phyloP scores from a whole-genome alignment of 2,329 filamentous ascomycete genomes.

The Fusarium longipes region DNA sequence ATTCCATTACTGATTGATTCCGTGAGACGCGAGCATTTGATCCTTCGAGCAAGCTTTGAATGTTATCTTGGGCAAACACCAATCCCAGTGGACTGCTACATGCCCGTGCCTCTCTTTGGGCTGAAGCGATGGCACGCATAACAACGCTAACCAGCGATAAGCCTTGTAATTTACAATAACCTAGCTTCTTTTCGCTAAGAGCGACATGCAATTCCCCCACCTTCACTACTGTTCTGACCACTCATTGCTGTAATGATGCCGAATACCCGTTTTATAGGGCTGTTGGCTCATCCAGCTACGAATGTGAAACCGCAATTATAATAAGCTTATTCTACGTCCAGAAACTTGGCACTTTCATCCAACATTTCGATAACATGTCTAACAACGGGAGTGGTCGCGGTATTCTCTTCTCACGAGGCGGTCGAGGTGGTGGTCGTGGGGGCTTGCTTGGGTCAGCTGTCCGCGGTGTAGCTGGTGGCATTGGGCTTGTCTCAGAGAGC shows the following conservation, averaged over 20 bases:
- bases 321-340: not conserved
- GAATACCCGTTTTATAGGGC: constrained; percentile 8
- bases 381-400: constrained; percentile 7
- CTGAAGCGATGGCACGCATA: not conserved
- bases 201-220: not conserved
- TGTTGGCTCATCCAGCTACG: not conserved
- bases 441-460: constrained; percentile 13
- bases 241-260: not conserved
- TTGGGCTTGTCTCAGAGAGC: constrained; percentile 19
- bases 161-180: not conserved
- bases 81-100: not conserved
- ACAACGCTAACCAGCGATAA: not conserved
- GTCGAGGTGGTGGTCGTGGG: constrained; percentile 1
- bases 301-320: not conserved
- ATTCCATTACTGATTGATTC: not conserved
- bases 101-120: not conserved
- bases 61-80: not conserved
- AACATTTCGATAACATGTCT: not conserved
- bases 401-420: constrained; percentile 1
- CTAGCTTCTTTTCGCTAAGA: not conserved
- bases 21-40: not conserved
- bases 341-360: not conserved
- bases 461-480: constrained; percentile 17
- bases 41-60: not conserved
- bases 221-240: not conserved